Percentiles rank a stretch among this genome's conserved stretches.
Evolutionary conservation across 2,329 filamentous ascomycete genomes (phyloP).

Genomic region (Beauveria scarabaeidicola): DNA sequence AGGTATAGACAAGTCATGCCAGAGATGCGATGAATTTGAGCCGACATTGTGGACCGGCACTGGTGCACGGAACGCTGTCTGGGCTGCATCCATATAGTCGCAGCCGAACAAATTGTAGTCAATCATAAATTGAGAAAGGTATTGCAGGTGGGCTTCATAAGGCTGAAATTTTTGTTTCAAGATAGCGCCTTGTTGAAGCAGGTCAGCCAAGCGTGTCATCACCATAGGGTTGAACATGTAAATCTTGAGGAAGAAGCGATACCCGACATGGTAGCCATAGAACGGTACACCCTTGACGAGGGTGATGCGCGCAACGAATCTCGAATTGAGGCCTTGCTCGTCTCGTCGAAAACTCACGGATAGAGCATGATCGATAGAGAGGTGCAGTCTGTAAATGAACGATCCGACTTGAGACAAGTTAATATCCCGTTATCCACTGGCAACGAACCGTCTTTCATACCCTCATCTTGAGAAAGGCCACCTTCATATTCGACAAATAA

Average conservation of each 20-base stretch:
- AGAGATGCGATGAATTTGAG: conserved; percentile 54
- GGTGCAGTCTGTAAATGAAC: conserved; percentile 70
- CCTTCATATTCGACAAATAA: conserved; percentile 84
- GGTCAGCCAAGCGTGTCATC: conserved; percentile 79
- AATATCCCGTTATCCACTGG: background rate
- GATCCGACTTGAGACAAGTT: conserved; percentile 48
- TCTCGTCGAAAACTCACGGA: conserved; percentile 77
- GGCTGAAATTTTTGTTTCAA: conserved; percentile 80
- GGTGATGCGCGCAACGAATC: conserved; percentile 82
- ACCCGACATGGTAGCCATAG: conserved; percentile 92
- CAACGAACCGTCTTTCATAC: conserved; percentile 35
- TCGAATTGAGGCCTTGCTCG: conserved; percentile 54
- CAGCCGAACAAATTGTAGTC: conserved; percentile 98
- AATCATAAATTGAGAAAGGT: conserved; percentile 92
- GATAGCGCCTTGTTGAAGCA: conserved; percentile 80
- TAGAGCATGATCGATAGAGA: conserved; percentile 85
- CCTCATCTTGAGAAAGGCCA: conserved; percentile 54
- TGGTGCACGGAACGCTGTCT: conserved; percentile 64
- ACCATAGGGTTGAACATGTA: conserved; percentile 84
- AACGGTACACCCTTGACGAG: conserved; percentile 90
- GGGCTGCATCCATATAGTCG: conserved; percentile 67
- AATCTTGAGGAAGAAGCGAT: conserved; percentile 84
- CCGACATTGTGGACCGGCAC: conserved; percentile 61
- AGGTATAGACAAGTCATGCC: conserved; percentile 70
- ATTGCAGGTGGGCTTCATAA: conserved; percentile 89